Base-by-base conservation (phyloP, 257 asterid genomes). In the Ehretia macrophylla region DNA sequence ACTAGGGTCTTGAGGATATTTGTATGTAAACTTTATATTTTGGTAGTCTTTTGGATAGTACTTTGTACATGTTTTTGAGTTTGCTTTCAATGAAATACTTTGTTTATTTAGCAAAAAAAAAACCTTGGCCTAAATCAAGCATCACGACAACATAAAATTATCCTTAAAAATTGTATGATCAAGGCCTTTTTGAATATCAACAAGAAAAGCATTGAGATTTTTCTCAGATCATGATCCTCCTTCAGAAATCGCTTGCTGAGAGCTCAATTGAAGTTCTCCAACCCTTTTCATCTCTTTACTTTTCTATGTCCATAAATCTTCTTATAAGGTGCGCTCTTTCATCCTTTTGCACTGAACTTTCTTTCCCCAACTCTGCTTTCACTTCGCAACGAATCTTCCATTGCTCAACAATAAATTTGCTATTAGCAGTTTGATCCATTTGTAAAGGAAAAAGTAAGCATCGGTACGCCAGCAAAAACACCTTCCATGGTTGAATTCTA, bases 401-500 rank as follows among this genome's bases (percentile, higher is more conserved):
- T 32, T 87, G 88, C 72, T 87, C 86, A 9, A 78, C 88, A 2
- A 84, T 38, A 14, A 71, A 73, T 70, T 80, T 82, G n/a, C 86
- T 69, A 19, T 76, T 58, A 0, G 88, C 81, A 12, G 58, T 55
- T 37, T 84, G 94, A 60, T 84, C 88, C 77, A 77, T 72, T 1
- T 58, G 55, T 11, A 86, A 60, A 0, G 93, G 93, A 6, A 60
- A 79, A 72, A 8, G 85, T 70, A 27, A 86, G 85, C 22, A 80
- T 69, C 0, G 94, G 88, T 18, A 75, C 71, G 2, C 87, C 93
- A 8, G 73, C 73, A 67, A 71, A 77, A 35, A 80, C 68, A 17
- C 76, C 78, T 59, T 81, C 95, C 77, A 73, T 74, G 0, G 84
- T 86, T 0, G 92, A 86, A 55, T 79, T 86, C 85, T 87, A 86